A percentile compares a stretch with the other conserved stretches of the same genome.
These are phyloP conservation scores for Podospora pseudoanserina DNA, from an alignment of 495 filamentous ascomycete species.

Conservation along the genomic window DNA sequence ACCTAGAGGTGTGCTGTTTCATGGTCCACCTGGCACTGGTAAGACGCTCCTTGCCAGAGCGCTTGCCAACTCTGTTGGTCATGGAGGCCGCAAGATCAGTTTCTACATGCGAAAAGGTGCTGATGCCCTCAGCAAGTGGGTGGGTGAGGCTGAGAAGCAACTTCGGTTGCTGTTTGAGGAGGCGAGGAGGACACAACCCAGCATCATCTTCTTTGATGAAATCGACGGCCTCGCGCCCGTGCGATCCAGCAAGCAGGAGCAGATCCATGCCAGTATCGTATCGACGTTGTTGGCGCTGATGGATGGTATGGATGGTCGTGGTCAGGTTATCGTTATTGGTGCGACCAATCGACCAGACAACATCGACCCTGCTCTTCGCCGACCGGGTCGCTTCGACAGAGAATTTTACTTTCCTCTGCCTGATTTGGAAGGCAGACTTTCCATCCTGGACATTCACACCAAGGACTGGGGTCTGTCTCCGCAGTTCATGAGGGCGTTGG, in stretches of 20 bases:
- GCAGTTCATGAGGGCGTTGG: constrained; percentile 76
- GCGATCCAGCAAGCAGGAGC: constrained; percentile 93
- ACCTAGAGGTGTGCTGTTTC: constrained; percentile 90
- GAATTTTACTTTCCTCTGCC: constrained; percentile 98
- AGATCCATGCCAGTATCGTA: constrained; percentile 97
- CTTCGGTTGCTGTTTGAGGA: constrained; percentile 92
- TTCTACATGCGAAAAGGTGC: constrained; percentile 99
- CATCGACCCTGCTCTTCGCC: constrained; percentile 89
- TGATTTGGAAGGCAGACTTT: constrained; percentile 67
- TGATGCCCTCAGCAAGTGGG: constrained; percentile 97
- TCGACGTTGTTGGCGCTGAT: constrained; percentile 92
- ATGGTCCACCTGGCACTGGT: constrained; percentile 94
- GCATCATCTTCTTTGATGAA: constrained; percentile 99
- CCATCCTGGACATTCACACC: constrained; percentile 94
- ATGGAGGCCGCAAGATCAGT: constrained; percentile 83
- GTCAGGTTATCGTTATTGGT: constrained; percentile 96
- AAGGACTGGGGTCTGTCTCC: constrained; percentile 82
- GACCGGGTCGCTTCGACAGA: constrained; percentile 91
- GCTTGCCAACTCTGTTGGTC: constrained; percentile 72
- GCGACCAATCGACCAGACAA: constrained; percentile 97
- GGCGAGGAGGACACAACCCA: constrained; percentile 88
- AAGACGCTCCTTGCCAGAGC: constrained; percentile 93
- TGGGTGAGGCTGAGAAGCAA: constrained; percentile 95
- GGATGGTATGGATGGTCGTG: constrained; percentile 98
- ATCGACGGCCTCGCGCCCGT: constrained; percentile 96